A percentile compares a stretch with the other conserved stretches of the same genome.
These are phyloP conservation scores for Akanthomyces uredinophilus DNA, from an alignment of 2,329 filamentous ascomycete genomes.

Conservation along the genomic window DNA sequence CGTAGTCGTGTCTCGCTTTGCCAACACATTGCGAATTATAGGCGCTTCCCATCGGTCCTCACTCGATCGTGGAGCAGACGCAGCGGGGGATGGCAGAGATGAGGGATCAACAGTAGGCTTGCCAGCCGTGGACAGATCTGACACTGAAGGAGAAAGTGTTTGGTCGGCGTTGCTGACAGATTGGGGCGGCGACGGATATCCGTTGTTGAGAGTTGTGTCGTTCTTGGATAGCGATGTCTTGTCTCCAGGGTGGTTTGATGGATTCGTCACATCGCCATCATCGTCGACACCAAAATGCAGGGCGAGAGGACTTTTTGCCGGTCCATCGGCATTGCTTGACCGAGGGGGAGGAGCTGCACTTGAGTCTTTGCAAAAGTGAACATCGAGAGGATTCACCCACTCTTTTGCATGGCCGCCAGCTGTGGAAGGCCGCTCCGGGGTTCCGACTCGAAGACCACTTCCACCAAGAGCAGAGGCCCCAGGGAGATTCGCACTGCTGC, in stretches of 20 bases:
- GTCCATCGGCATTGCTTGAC: conserved; percentile 22
- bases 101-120: conserved; percentile 20
- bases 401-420: conserved; percentile 31
- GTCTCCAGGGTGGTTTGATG: conserved; percentile 12
- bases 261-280: conserved; percentile 15
- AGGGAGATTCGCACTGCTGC: conserved; percentile 32
- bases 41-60: conserved; percentile 37
- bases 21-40: conserved; percentile 43
- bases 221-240: neutral
- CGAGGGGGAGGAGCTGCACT: conserved; percentile 18
- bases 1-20: conserved; percentile 47
- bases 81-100: conserved; percentile 39
- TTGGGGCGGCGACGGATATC: conserved; percentile 35
- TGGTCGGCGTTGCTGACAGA: conserved; percentile 29
- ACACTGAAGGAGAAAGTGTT: conserved; percentile 14
- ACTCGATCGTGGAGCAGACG: conserved; percentile 34
- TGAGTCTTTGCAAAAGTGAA: conserved; percentile 35
- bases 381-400: conserved; percentile 45
- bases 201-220: conserved; percentile 17
- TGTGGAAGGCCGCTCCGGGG: conserved; percentile 31
- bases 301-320: conserved; percentile 35
- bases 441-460: conserved; percentile 27
- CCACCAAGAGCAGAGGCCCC: conserved; percentile 28
- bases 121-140: conserved; percentile 8
- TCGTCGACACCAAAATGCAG: conserved; percentile 28